phyloP scores from a whole-genome alignment of 371 early-diverging fungal genomes.

The Massospora cicadina region DNA sequence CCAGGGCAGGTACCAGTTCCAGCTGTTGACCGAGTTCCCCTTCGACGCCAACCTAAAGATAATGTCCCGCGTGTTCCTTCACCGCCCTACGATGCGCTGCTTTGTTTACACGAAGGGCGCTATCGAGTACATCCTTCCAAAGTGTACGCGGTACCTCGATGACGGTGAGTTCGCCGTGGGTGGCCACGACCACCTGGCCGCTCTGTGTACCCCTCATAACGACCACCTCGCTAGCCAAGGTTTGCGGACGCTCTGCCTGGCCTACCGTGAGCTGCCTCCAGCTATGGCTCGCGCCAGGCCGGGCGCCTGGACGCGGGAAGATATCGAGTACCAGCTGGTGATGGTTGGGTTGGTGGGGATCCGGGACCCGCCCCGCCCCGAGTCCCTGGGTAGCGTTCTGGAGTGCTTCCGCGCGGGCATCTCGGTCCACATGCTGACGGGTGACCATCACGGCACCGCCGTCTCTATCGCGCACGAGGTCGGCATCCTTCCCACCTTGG shows the following conservation, averaged over 20 bases:
- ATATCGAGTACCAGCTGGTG: conserved; percentile 48
- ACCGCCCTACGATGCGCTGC: conserved; percentile 20
- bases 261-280: conserved; percentile 25
- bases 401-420: conserved; percentile 83
- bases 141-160: conserved; percentile 31
- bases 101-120: conserved; percentile 37
- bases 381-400: conserved; percentile 55
- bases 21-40: conserved; percentile 30
- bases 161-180: conserved; percentile 25
- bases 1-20: conserved; percentile 23
- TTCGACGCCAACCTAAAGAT: conserved; percentile 77
- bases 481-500: conserved; percentile 50
- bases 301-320: conserved; percentile 21
- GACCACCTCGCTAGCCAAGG: conserved; percentile 10
- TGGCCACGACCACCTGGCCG: conserved; percentile 12
- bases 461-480: conserved; percentile 83
- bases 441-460: conserved; percentile 86
- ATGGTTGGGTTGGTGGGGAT: conserved; percentile 86
- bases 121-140: conserved; percentile 45
- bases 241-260: conserved; percentile 35
- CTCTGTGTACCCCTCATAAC: background rate
- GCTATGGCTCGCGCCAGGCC: conserved; percentile 8
- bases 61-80: conserved; percentile 67
- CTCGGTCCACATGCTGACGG: conserved; percentile 87
- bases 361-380: conserved; percentile 78